Percentiles rank a stretch among this genome's conserved stretches.
Evolutionary conservation across 2,329 filamentous ascomycete species (phyloP).

Genomic region (Escovopsis sp.): DNA sequence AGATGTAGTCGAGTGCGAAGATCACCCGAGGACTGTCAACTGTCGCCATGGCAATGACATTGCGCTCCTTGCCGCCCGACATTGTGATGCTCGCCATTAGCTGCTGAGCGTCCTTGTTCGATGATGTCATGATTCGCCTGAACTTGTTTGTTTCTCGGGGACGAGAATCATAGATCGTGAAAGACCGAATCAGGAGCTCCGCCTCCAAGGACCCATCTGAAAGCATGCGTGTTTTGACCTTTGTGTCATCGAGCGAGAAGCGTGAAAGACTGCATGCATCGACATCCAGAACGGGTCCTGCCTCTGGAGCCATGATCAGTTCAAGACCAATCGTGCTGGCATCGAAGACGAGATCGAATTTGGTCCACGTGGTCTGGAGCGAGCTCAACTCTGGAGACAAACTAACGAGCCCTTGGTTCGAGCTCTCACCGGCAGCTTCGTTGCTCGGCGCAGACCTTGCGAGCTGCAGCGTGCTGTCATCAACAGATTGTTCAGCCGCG

Average conservation of each 20-base stretch:
- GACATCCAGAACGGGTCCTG: slow-evolving; percentile 63
- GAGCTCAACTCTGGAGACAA: slow-evolving; percentile 57
- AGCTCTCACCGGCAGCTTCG: slow-evolving; percentile 10
- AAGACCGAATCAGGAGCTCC: slow-evolving; percentile 83
- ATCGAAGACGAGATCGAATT: slow-evolving; percentile 82
- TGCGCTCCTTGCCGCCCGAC: slow-evolving; percentile 67
- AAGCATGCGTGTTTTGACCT: slow-evolving; percentile 82
- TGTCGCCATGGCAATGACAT: slow-evolving; percentile 79
- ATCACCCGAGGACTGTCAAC: slow-evolving; percentile 92
- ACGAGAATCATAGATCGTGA: slow-evolving; percentile 90
- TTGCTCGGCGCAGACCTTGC: slow-evolving; percentile 27
- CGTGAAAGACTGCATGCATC: slow-evolving; percentile 74
- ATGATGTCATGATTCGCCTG: slow-evolving; percentile 93
- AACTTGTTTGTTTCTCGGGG: slow-evolving; percentile 85
- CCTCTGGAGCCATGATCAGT: slow-evolving; percentile 61
- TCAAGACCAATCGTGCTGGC: slow-evolving; percentile 81
- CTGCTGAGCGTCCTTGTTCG: slow-evolving; percentile 89
- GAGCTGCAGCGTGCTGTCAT: slow-evolving; percentile 35
- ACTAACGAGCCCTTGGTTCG: slow-evolving; percentile 32
- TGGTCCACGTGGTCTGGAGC: slow-evolving; percentile 67
- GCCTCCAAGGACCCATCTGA: slow-evolving; percentile 85
- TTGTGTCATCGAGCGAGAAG: slow-evolving; percentile 88
- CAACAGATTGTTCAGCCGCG: slow-evolving; percentile 62
- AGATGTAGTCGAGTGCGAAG: slow-evolving; percentile 89
- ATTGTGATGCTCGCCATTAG: slow-evolving; percentile 97